These are phyloP conservation scores for Phylloporus sp. DNA, from an alignment of 768 basidiomycete species.

Conservation along the genomic window DNA sequence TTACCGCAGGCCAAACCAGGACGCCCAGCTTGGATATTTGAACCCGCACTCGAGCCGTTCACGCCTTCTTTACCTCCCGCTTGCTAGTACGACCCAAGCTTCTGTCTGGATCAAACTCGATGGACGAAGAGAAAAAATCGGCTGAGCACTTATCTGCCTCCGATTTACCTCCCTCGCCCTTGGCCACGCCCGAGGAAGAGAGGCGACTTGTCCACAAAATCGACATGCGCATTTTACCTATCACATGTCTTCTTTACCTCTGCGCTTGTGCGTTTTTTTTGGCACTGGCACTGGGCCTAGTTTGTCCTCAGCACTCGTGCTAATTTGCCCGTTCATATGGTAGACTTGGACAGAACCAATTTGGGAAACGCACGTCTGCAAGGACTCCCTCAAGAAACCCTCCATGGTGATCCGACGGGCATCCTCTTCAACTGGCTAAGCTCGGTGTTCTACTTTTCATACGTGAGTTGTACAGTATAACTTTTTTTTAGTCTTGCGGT, in stretches of 20 bases:
- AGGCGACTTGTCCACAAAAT: conserved; percentile 35
- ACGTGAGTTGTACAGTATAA: conserved; percentile 44
- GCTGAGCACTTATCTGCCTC: neutral
- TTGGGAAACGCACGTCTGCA: conserved; percentile 77
- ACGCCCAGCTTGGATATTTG: too few relatives aligned
- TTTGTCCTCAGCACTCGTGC: neutral
- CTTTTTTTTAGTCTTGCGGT: too few relatives aligned
- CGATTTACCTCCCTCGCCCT: neutral
- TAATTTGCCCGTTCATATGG: neutral
- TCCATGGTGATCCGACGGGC: conserved; percentile 66
- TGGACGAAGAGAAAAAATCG: conserved; percentile 21
- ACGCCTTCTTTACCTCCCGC: neutral
- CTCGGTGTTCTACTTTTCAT: conserved; percentile 76
- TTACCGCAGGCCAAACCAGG: neutral
- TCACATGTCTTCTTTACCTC: conserved; percentile 69
- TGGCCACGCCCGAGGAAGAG: conserved; percentile 33
- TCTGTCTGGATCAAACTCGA: neutral
- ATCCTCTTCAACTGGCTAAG: conserved; percentile 69
- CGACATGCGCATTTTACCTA: conserved; percentile 37
- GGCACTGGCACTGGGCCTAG: neutral
- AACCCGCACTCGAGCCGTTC: neutral
- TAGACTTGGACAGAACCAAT: conserved; percentile 68
- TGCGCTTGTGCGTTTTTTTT: conserved; percentile 57
- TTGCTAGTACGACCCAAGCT: neutral
- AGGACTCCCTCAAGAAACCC: conserved; percentile 61